Evolutionary conservation across 177 flowering plant species (phyloP).

Genomic region (Vitis hybrid): DNA sequence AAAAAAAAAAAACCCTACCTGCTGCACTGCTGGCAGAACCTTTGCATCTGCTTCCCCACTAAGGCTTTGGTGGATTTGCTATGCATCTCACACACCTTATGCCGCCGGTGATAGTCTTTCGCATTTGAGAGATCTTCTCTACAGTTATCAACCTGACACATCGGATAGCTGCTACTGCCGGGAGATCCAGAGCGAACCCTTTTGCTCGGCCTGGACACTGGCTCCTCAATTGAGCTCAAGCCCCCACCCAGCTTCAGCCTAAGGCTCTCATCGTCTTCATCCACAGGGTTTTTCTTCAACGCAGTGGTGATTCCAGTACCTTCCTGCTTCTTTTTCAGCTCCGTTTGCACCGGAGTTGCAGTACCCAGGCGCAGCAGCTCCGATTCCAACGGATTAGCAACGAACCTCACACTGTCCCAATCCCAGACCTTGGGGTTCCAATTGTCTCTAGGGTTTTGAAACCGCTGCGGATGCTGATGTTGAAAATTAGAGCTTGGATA

Average conservation of each 20-base stretch:
- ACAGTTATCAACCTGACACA: conserved; percentile 92
- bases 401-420: conserved; percentile 69
- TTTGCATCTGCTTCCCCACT: conserved; percentile 80
- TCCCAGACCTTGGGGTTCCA: conserved; percentile 79
- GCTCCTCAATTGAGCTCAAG: conserved; percentile 34
- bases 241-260: conserved; percentile 66
- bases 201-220: conserved; percentile 54
- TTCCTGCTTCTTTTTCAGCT: conserved; percentile 10
- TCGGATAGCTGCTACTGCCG: conserved; percentile 49
- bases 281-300: conserved; percentile 13
- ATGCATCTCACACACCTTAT: conserved; percentile 87
- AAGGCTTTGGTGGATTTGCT: conserved; percentile 78
- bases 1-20: conserved; percentile 36
- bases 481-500: conserved; percentile 31
- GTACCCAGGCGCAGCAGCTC: conserved; percentile 30
- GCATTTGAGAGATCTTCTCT: conserved; percentile 68
- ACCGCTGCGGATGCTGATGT: conserved; percentile 20
- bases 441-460: conserved; percentile 21
- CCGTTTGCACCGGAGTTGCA: background rate
- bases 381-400: conserved; percentile 51
- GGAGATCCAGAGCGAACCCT: conserved; percentile 88
- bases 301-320: background rate
- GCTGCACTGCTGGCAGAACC: conserved; percentile 99
- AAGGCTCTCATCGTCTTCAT: conserved; percentile 54
- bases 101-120: conserved; percentile 91